Percentiles rank a stretch among this genome's conserved stretches.
These are phyloP conservation scores for Cinnamomum micranthum DNA, from an alignment of 164 flowering plant species.

Conservation along the genomic window DNA sequence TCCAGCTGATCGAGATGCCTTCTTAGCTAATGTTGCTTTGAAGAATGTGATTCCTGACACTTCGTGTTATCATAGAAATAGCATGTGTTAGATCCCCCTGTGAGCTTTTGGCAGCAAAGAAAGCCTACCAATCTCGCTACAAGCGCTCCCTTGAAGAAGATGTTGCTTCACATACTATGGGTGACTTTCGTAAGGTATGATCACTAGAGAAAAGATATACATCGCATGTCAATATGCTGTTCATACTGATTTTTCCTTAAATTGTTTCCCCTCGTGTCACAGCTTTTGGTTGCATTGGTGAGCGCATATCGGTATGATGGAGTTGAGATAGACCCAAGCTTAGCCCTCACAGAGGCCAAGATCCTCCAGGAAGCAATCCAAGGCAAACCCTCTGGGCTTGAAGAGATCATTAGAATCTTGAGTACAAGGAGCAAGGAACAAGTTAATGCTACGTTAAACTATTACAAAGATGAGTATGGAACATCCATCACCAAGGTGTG, in stretches of 20 bases:
- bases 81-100: slow-evolving; percentile 46
- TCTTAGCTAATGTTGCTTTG: slow-evolving; percentile 49
- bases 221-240: background rate
- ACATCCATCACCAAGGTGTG: slow-evolving; percentile 68
- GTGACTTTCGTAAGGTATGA: slow-evolving; percentile 68
- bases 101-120: slow-evolving; percentile 53
- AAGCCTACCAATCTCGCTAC: slow-evolving; percentile 67
- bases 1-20: slow-evolving; percentile 81
- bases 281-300: slow-evolving; percentile 45
- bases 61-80: slow-evolving; percentile 55
- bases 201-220: too few relatives aligned
- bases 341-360: slow-evolving; percentile 68
- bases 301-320: slow-evolving; percentile 48
- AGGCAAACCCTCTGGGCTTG: slow-evolving; percentile 52
- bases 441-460: slow-evolving; percentile 64
- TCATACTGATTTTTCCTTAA: background rate
- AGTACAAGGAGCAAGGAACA: slow-evolving; percentile 81
- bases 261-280: background rate
- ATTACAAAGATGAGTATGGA: slow-evolving; percentile 53
- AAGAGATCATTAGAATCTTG: slow-evolving; percentile 63
- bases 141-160: slow-evolving; percentile 80
- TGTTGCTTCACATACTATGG: slow-evolving; percentile 57
- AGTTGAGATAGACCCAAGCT: slow-evolving; percentile 43
- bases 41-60: slow-evolving; percentile 28
- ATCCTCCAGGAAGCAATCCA: slow-evolving; percentile 34